A percentile compares a stretch with the other conserved stretches of the same genome.
These are phyloP conservation scores for Cupressus sempervirens DNA, from an alignment of 75 land plant genomes.

Conservation along the genomic window DNA sequence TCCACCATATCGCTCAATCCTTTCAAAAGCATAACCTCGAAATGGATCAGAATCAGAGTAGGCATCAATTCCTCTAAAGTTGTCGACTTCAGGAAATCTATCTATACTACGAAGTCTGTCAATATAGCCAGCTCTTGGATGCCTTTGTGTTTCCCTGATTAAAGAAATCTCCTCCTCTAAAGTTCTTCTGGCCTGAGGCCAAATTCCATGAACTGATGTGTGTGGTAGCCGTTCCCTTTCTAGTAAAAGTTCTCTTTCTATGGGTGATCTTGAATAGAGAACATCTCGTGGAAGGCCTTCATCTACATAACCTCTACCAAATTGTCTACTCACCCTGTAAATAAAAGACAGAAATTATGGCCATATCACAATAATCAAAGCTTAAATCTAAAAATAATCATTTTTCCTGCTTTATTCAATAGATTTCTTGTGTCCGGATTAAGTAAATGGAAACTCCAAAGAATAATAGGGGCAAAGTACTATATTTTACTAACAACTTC, in stretches of 20 bases:
- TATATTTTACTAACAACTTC: not conserved
- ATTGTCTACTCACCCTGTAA: constrained; percentile 30
- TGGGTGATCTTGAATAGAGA: constrained; percentile 20
- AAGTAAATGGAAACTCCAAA: not conserved
- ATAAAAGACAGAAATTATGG: not conserved
- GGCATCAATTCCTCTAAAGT: constrained; percentile 12
- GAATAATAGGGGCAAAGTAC: not conserved
- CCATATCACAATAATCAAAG: not conserved
- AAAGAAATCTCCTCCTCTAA: constrained; percentile 31
- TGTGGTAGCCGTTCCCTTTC: constrained; percentile 22
- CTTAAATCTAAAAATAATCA: not conserved
- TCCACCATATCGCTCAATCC: constrained; percentile 18
- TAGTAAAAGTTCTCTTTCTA: constrained; percentile 17
- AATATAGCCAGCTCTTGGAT: constrained; percentile 17
- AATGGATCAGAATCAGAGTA: constrained; percentile 11
- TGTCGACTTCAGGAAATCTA: constrained; percentile 10
- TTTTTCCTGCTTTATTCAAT: not conserved
- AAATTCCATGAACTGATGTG: constrained; percentile 24
- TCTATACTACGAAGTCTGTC: constrained; percentile 3
- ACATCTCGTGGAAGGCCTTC: constrained; percentile 22
- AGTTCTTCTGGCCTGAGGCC: constrained; percentile 18
- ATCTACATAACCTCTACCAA: constrained; percentile 31
- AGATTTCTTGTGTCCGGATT: constrained; percentile 12
- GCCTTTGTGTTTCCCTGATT: constrained; percentile 29
- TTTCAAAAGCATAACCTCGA: constrained; percentile 16